These are phyloP conservation scores for Wickerhamiella kurtzmanii DNA, from an alignment of 805 yeast genomes.

Conservation along the genomic window DNA sequence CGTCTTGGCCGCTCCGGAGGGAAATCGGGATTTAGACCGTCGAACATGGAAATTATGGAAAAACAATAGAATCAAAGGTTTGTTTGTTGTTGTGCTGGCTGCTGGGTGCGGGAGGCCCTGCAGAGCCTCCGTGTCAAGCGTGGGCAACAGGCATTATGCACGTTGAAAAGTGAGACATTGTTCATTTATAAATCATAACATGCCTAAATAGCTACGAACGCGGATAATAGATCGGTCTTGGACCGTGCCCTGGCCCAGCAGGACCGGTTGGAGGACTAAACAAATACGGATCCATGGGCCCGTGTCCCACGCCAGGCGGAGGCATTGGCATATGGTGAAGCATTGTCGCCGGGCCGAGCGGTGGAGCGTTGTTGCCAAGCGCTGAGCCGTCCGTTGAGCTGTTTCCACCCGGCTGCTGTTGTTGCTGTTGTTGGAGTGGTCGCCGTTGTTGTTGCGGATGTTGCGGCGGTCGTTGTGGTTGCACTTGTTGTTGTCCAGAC, in stretches of 20 bases:
- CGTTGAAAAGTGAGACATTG: neutral
- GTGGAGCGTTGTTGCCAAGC: neutral
- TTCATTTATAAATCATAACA: neutral
- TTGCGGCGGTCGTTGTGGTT: conserved; percentile 1
- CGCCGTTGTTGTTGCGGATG: neutral
- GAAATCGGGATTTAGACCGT: neutral
- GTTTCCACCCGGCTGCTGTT: too few species aligned
- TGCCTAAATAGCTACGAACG: neutral
- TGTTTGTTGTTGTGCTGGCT: too few species aligned
- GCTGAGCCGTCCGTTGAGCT: neutral
- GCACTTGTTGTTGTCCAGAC: conserved; percentile 5
- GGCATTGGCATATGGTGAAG: neutral
- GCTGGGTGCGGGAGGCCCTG: too few species aligned
- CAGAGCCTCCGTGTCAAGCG: too few species aligned
- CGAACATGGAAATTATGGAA: too few species aligned
- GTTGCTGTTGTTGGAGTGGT: too few species aligned
- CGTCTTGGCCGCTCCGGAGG: neutral
- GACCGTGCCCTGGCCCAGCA: neutral
- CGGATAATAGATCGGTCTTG: neutral
- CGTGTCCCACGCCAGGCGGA: neutral
- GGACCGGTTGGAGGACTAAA: neutral
- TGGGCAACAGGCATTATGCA: too few species aligned
- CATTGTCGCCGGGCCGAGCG: neutral
- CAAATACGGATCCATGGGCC: neutral
- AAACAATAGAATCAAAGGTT: too few species aligned